Percentiles rank a stretch among this genome's conserved stretches.
These are phyloP conservation scores for Capsicum pubescens DNA, from an alignment of 257 asterid genomes.

Conservation along the genomic window DNA sequence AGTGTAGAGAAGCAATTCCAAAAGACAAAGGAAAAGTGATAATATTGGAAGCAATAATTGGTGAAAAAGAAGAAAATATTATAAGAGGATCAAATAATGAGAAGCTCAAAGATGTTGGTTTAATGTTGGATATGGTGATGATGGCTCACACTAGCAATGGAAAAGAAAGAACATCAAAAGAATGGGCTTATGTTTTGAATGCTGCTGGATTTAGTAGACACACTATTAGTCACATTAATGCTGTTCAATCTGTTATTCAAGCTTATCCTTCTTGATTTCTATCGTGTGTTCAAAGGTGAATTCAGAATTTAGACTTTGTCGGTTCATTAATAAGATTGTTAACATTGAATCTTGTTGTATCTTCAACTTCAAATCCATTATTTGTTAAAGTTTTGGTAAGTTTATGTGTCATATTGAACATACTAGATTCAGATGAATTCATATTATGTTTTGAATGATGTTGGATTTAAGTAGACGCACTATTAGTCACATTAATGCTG, in stretches of 20 bases:
- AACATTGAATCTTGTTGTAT: background rate
- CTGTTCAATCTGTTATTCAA: slow-evolving; percentile 3
- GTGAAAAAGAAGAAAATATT: slow-evolving; percentile 27
- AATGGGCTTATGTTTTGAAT: slow-evolving; percentile 56
- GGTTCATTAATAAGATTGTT: background rate
- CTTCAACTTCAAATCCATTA: background rate
- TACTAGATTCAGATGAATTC: too few relatives aligned
- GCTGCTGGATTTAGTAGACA: slow-evolving; percentile 54
- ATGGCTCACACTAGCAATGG: slow-evolving; percentile 70
- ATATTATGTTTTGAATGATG: too few relatives aligned
- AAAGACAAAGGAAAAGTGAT: slow-evolving; percentile 56
- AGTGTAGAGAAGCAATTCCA: slow-evolving; percentile 60
- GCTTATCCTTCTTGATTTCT: background rate
- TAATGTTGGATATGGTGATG: slow-evolving; percentile 74
- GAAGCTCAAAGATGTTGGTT: slow-evolving; percentile 44
- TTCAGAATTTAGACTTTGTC: background rate
- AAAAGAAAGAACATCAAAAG: slow-evolving; percentile 58
- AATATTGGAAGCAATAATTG: slow-evolving; percentile 70
- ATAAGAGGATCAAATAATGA: background rate
- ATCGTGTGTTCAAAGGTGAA: background rate
- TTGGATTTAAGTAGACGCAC: too few relatives aligned
- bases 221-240: slow-evolving; percentile 37
- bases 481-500: background rate
- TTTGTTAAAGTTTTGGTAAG: background rate
- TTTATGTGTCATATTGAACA: too few relatives aligned